phyloP scores from a whole-genome alignment of 2,329 filamentous ascomycete species.

The Fusarium secorum region DNA sequence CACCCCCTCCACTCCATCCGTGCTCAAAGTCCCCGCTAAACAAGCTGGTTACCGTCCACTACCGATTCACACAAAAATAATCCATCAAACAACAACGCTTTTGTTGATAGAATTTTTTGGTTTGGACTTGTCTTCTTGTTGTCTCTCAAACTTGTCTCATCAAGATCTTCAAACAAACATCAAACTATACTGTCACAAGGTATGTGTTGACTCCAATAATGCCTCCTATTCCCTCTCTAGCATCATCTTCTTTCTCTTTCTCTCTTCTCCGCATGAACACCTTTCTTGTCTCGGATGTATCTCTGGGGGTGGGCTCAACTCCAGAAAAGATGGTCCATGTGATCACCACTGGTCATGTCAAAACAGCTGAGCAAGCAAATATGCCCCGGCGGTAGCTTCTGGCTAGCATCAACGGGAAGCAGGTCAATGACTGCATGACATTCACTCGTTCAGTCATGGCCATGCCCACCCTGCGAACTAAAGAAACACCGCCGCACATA shows the following conservation, averaged over 20 bases:
- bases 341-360: slow-evolving; percentile 31
- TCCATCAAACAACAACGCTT: slow-evolving; percentile 20
- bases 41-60: slow-evolving; percentile 32
- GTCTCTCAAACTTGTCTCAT: not conserved
- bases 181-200: not conserved
- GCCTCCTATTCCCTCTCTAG: not conserved
- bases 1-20: slow-evolving; percentile 13
- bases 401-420: slow-evolving; percentile 16
- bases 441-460: slow-evolving; percentile 29
- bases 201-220: slow-evolving; percentile 7
- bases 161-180: not conserved
- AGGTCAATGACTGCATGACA: slow-evolving; percentile 38
- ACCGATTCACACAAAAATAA: slow-evolving; percentile 36
- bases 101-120: slow-evolving; percentile 1
- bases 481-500: not conserved
- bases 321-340: slow-evolving; percentile 34
- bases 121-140: not conserved
- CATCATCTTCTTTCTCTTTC: not conserved
- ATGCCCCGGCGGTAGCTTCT: slow-evolving; percentile 21
- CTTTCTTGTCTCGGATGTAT: slow-evolving; percentile 25
- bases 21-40: slow-evolving; percentile 35
- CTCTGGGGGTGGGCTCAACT: slow-evolving; percentile 35
- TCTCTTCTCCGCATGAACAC: slow-evolving; percentile 17
- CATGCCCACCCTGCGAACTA: slow-evolving; percentile 10
- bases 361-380: slow-evolving; percentile 27